A percentile compares a stretch with the other conserved stretches of the same genome.
Conservation (phyloP, 2,329 filamentous ascomycete genomes). For the Gliomastix tumulicola region DNA sequence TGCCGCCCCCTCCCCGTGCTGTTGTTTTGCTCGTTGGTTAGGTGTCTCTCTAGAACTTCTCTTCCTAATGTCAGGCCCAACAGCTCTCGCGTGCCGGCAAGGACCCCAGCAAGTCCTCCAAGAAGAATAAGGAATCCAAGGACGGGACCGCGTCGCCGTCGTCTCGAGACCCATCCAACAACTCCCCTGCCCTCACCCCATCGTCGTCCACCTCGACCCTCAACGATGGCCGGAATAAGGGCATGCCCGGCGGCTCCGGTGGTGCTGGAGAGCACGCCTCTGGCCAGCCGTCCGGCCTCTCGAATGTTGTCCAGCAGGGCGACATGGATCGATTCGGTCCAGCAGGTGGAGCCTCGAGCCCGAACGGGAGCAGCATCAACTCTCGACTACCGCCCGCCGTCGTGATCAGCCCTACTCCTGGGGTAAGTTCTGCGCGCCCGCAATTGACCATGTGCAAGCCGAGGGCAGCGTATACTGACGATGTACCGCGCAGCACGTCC, state of each 20-base stretch:
- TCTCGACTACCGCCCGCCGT: slow-evolving; percentile 69
- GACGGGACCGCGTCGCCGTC: slow-evolving; percentile 77
- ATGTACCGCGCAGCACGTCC: slow-evolving; percentile 77
- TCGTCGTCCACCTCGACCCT: slow-evolving; percentile 85
- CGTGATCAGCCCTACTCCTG: slow-evolving; percentile 89
- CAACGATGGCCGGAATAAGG: slow-evolving; percentile 80
- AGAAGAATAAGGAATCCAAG: slow-evolving; percentile 66
- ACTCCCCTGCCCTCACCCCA: slow-evolving; percentile 65
- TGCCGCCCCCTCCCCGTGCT: slow-evolving; percentile 14
- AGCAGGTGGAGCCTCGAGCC: slow-evolving; percentile 22
- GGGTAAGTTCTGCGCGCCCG: slow-evolving; percentile 59
- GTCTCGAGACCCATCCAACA: slow-evolving; percentile 43
- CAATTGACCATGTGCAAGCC: too few relatives aligned
- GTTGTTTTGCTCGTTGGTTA: not conserved
- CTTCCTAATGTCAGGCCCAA: slow-evolving; percentile 11
- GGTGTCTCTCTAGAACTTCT: not conserved
- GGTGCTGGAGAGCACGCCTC: slow-evolving; percentile 34
- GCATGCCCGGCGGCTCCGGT: slow-evolving; percentile 50
- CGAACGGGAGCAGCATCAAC: slow-evolving; percentile 24
- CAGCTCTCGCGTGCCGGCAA: slow-evolving; percentile 93
- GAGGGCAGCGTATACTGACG: too few relatives aligned
- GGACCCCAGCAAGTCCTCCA: slow-evolving; percentile 75
- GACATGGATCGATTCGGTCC: slow-evolving; percentile 33
- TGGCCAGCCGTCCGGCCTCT: slow-evolving; percentile 30
- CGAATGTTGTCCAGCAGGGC: slow-evolving; percentile 26